Evolutionary conservation across 306 rosid genomes (phyloP), one percentile per base, ranked within the genome.

Genomic region (Macrotyloma uniflorum): DNA sequence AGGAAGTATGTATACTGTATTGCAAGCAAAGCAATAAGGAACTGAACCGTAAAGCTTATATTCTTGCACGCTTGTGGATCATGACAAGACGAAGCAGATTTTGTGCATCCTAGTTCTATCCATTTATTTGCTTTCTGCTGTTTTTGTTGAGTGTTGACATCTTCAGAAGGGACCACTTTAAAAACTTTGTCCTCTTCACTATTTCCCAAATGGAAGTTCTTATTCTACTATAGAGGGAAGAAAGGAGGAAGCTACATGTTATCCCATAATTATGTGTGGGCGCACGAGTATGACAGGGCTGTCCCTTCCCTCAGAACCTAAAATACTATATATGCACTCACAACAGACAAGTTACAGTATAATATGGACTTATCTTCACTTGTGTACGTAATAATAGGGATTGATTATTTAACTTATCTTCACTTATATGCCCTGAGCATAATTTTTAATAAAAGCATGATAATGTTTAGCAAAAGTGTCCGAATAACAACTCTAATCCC

Each of bases 1-100:
- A 28, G 61, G 30, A 4, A 57, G 85, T 66, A 59, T 16, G 35
- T 71, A 66, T 80, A 79, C 75, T 89, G 91, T 77, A 92, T 88
- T 90, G 85, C 53, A 91, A 89, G 97, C 91, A 67, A 92, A 90
- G 95, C 84, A 86, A 90, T 75, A 92, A 90, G 89, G 83, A 87
- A 90, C 78, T 74, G 80, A 77, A 86, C 32, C 53, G 66, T 28
- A 40, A 74, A 70, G 80, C 32, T 61, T 24, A 30, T 7, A 16
- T 24, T 67, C 28, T 45, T 35, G 59, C 59, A 61, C 50, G 77
- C 75, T 45, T 75, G 14, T 24, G 12, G 16, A 77, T 67, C 24
- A 9, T 61, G 51, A 62, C 33, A 9, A 51, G 36, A 54, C 0
- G 38, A 63, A 64, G 53, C 62, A 35, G 22, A 70, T 82, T 53